phyloP scores from a whole-genome alignment of 116 monocot species.

The Phalaenopsis hybrid region DNA sequence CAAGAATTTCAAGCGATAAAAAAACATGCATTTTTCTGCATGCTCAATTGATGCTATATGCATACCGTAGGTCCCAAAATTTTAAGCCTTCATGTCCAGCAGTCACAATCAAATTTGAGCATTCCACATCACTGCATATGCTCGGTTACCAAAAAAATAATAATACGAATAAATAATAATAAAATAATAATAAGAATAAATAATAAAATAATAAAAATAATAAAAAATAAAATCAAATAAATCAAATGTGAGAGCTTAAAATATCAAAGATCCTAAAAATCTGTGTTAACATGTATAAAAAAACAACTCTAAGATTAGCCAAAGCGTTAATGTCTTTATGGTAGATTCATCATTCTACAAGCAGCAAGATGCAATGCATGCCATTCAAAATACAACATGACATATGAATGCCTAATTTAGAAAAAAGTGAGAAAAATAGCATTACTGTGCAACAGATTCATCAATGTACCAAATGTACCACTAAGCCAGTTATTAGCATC shows the following conservation, averaged over 20 bases:
- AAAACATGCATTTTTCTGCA: background rate
- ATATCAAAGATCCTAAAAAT: background rate
- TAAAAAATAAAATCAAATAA: too few relatives aligned
- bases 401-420: background rate
- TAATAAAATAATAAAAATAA: too few relatives aligned
- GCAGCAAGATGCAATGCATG: background rate
- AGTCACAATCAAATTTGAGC: constrained; percentile 58
- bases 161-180: too few relatives aligned
- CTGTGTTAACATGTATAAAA: background rate
- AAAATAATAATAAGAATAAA: background rate
- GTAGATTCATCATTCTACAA: background rate
- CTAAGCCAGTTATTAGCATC: background rate
- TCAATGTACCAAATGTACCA: background rate
- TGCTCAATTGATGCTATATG: background rate
- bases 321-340: background rate
- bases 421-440: background rate
- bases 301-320: background rate
- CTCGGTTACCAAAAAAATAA: background rate
- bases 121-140: constrained; percentile 41
- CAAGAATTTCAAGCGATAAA: background rate
- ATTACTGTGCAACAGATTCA: background rate
- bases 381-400: too few relatives aligned
- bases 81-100: constrained; percentile 81
- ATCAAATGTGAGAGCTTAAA: background rate
- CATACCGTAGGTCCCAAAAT: constrained; percentile 91